phyloP scores from a whole-genome alignment of 2,329 filamentous ascomycete genomes.

The Talaromyces sp. region DNA sequence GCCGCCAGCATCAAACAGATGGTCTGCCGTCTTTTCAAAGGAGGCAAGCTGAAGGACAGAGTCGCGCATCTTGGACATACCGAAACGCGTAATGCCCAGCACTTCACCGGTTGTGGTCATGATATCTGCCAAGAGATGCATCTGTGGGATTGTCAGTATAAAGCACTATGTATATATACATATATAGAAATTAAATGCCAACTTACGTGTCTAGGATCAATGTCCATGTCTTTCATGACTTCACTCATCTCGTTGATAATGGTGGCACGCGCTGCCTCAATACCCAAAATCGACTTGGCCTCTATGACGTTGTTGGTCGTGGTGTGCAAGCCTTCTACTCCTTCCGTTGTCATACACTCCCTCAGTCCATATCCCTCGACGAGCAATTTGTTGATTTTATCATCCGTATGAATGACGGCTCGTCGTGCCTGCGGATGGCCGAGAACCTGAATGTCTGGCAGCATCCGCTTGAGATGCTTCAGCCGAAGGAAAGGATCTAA shows the following conservation, averaged over 20 bases:
- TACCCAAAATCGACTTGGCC: conserved; percentile 77
- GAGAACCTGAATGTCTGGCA: conserved; percentile 80
- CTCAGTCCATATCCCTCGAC: conserved; percentile 93
- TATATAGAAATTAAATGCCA: background rate
- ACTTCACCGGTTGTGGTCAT: conserved; percentile 99
- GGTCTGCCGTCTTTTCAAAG: conserved; percentile 97
- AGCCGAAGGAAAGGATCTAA: conserved; percentile 54
- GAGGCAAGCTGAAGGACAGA: conserved; percentile 87
- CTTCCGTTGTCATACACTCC: conserved; percentile 87
- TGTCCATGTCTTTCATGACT: conserved; percentile 92
- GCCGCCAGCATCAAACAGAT: conserved; percentile 90
- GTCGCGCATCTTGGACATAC: conserved; percentile 93
- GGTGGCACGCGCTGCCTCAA: conserved; percentile 85
- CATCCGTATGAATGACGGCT: conserved; percentile 81
- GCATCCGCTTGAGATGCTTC: conserved; percentile 74
- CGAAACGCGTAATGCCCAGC: conserved; percentile 92
- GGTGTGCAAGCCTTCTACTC: conserved; percentile 71
- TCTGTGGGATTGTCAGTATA: conserved; percentile 1
- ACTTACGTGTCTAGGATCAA: conserved; percentile 86
- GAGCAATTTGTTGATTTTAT: conserved; percentile 65
- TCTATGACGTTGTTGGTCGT: conserved; percentile 88
- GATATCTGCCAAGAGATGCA: conserved; percentile 87
- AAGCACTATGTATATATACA: background rate
- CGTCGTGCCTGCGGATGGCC: conserved; percentile 82
- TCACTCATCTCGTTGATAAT: conserved; percentile 82